A percentile compares a stretch with the other conserved stretches of the same genome.
Conservation (phyloP, 208 protist species). For the Crithidia acanthocephali region DNA sequence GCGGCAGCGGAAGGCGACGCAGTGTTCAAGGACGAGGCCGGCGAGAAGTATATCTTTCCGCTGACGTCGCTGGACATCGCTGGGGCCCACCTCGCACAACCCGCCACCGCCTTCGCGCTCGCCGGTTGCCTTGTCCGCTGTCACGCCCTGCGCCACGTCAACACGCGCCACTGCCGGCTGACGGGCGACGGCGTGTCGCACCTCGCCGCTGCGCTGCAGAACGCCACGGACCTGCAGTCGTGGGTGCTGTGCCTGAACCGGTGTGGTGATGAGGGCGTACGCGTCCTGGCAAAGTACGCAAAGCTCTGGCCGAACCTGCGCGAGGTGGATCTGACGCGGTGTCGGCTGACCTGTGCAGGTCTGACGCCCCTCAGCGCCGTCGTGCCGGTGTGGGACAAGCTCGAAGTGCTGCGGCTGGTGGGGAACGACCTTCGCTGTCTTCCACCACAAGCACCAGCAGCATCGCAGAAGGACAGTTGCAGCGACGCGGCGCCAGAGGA, state of each 20-base stretch:
- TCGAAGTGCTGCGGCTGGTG: constrained; percentile 60
- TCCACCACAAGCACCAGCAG: neutral
- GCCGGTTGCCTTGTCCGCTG: constrained; percentile 54
- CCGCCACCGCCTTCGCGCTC: constrained; percentile 43
- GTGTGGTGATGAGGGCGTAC: constrained; percentile 54
- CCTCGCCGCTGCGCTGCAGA: constrained; percentile 41
- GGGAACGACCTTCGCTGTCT: constrained; percentile 63
- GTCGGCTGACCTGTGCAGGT: constrained; percentile 56
- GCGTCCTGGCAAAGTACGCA: constrained; percentile 34
- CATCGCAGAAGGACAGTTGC: neutral
- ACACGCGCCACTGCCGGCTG: constrained; percentile 70
- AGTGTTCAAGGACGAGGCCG: neutral
- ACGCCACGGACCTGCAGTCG: constrained; percentile 36
- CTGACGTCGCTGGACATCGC: constrained; percentile 55
- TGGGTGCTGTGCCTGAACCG: constrained; percentile 69
- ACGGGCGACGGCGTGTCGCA: constrained; percentile 27
- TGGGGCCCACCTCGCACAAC: constrained; percentile 53
- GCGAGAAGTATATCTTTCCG: constrained; percentile 2
- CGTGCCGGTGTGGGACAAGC: constrained; percentile 30
- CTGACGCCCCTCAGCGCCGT: constrained; percentile 37
- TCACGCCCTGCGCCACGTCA: constrained; percentile 36
- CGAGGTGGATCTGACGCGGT: constrained; percentile 70
- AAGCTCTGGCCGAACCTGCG: constrained; percentile 56
- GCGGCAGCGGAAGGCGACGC: neutral
- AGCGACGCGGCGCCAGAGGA: neutral